Evolutionary conservation across 441 rosid species (phyloP), one percentile per base, ranked within the genome.

Genomic region (Pelargonium cotyledonis): DNA sequence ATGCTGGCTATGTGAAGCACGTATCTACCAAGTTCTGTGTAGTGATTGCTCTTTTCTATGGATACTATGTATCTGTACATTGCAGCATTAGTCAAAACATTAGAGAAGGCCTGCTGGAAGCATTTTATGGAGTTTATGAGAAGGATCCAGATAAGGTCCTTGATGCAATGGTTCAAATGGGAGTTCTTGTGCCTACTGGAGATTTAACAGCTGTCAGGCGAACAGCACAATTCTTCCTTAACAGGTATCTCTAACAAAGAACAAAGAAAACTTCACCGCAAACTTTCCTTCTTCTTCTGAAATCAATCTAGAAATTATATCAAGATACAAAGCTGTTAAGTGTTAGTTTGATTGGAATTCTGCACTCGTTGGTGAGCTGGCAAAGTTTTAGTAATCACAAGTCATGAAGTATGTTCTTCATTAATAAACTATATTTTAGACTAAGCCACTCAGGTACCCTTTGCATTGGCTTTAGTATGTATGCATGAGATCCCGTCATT

Each of bases 131-230:
- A 69, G 75, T 92, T 74, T 95, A 95, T 76, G 97, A 95, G 77
- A 95, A 92, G 82, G 93, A 95, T 76, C 91, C 97, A 3, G 97
- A 95, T 71, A 92, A 86, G 97, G 96, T 95, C 76, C 90, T 95
- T 80, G 81, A 90, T 75, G 85, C 99, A 76, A 91, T 91, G 99
- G 71, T 92, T 80, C 97, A 91, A 83, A 95, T 95, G 99, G 99
- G 99, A 70, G 97, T 95, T 73, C 97, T 95, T 75, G 97, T 95
- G 69, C 99, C 99, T 65, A 95, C 97, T 43, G 99, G 99, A 73
- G 99, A 95, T 75, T 82, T 85, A 88, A 95, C 99, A 65, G 94
- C 99, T 70, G 88, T 95, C 73, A 84, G 97, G 78, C 80, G 99
- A 77, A 95, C 99, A 44, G 97, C 99, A 31, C 82, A 83, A 68